phyloP scores from a whole-genome alignment of 1,139 yeast species.

The Lodderomyces margitis region DNA sequence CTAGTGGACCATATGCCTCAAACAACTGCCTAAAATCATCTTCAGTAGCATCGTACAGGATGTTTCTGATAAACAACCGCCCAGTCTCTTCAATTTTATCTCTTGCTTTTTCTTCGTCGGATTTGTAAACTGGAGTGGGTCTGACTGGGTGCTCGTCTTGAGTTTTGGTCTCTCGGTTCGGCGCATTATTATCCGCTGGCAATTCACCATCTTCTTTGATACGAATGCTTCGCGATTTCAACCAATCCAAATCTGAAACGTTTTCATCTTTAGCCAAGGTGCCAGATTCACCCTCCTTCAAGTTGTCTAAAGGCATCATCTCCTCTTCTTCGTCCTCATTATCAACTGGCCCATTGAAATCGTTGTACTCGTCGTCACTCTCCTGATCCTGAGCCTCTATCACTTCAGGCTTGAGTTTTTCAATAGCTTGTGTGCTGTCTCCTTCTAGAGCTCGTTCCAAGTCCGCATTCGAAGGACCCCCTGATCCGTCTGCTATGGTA shows the following conservation, averaged over 20 bases:
- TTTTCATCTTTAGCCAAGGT: conserved; percentile 46
- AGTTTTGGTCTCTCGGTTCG: conserved; percentile 14
- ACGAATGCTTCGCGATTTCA: conserved; percentile 71
- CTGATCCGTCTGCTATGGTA: conserved; percentile 51
- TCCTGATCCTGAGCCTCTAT: conserved; percentile 40
- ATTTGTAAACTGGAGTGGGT: conserved; percentile 12
- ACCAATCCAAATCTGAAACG: conserved; percentile 86
- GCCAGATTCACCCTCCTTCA: conserved; percentile 15
- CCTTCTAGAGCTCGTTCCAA: conserved; percentile 40
- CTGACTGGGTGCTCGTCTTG: not conserved
- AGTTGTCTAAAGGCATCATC: conserved; percentile 19
- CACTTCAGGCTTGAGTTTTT: conserved; percentile 18
- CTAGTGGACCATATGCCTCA: conserved; percentile 54
- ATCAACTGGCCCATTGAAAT: conserved; percentile 38
- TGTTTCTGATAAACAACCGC: conserved; percentile 84
- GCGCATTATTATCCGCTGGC: conserved; percentile 14
- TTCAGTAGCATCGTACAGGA: conserved; percentile 77
- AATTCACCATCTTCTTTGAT: conserved; percentile 54
- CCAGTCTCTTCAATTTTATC: conserved; percentile 67
- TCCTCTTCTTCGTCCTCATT: conserved; percentile 18
- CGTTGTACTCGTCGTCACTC: conserved; percentile 70
- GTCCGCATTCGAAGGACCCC: conserved; percentile 47
- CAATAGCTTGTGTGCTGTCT: conserved; percentile 15
- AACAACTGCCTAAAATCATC: conserved; percentile 69
- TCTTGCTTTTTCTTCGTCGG: conserved; percentile 42